Conservation (phyloP, 352 stramenopile species). For the Achlya hypogyna region DNA sequence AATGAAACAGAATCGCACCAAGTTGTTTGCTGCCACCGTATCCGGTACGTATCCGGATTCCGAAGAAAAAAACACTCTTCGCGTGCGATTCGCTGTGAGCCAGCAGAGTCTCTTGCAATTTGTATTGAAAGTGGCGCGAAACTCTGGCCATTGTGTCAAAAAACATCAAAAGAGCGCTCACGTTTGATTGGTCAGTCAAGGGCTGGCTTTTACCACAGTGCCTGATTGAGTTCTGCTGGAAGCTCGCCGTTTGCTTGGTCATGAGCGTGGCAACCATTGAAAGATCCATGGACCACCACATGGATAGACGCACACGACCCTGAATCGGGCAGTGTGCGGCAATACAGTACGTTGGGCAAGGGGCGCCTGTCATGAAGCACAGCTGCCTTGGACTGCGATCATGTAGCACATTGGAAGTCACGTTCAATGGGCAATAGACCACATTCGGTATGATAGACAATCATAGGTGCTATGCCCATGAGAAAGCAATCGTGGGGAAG, state of each 20-base stretch:
- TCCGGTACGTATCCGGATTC: conserved; percentile 16
- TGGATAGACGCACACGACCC: no score
- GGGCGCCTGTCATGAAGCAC: neutral
- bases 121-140: neutral
- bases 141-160: neutral
- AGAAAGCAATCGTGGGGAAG: no score
- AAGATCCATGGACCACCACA: neutral
- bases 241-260: neutral
- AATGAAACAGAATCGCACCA: conserved; percentile 19
- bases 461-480: no score
- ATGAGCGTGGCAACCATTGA: neutral
- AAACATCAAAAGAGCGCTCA: neutral
- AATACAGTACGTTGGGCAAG: no score
- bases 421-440: no score
- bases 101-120: neutral
- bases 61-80: neutral
- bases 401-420: no score
- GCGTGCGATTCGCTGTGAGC: neutral
- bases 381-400: no score
- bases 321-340: no score
- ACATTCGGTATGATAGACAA: no score
- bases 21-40: conserved; percentile 17
- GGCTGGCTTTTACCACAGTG: neutral
- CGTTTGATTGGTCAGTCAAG: neutral
- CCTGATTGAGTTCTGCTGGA: neutral